Evolutionary conservation across 495 filamentous ascomycete species (phyloP), one percentile per base, ranked within the genome.

Genomic region (Xanthoparmelia taractica): DNA sequence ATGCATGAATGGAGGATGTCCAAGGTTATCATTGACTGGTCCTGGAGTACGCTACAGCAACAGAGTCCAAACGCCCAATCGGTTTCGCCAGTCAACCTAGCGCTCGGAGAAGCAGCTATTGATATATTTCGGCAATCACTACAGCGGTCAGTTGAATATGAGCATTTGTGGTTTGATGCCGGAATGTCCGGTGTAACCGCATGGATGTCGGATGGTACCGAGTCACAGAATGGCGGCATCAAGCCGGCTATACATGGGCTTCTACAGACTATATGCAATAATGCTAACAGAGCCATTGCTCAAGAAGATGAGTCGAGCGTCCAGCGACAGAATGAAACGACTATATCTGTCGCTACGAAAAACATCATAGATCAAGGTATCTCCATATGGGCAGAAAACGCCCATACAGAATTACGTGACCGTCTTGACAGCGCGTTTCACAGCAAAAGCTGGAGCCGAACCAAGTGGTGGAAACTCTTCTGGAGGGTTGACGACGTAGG

Each of bases 391-490:
- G 87, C 92, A 0, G 85, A 93, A 69, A 74, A 75, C 27, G 89
- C 87, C 2, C 94, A 98, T 70, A 82, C 83, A 1, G 93, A 98
- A 69, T 82, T 97, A 8, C 87, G 89, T 57, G 79, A 86, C 65
- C 81, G 87, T 38, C 84, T 97, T 2, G 86, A 91, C 61, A 72
- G 77, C 38, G 91, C 88, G 7, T 93, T 96, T 67, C 72, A 80
- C 17, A 84, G 83, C 43, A 78, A 75, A 45, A 73, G 80, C 33
- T 97, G 93, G 93, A 78, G 79, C 4, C 86, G 84, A 23, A 77
- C 96, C 2, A 80, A 82, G 13, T 98, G 93, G 94, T 97, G 90
- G 89, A 96, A 95, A 71, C 83, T 98, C 17, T 86, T 96, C 69
- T 97, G 91, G 91, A 86, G 88, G 17, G 90, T 90, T 54, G 94